These are phyloP conservation scores for Epichloe sibirici DNA, from an alignment of 2,329 filamentous ascomycete genomes.

Conservation along the genomic window DNA sequence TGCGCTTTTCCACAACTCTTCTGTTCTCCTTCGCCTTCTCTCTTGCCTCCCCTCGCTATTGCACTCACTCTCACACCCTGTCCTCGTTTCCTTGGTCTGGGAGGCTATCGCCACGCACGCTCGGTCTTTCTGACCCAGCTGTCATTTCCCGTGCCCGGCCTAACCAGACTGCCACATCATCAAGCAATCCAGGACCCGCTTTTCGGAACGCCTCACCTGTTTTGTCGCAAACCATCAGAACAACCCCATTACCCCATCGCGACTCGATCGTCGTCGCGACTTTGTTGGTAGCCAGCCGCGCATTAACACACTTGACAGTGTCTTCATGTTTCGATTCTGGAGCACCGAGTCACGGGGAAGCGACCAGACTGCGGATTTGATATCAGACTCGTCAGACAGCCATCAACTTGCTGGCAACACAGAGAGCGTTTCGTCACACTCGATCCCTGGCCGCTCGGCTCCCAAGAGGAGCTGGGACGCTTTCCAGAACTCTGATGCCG, in stretches of 20 bases:
- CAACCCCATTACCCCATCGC: slow-evolving; percentile 9
- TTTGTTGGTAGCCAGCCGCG: slow-evolving; percentile 3
- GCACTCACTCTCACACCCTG: slow-evolving; percentile 1
- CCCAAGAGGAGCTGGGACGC: slow-evolving; percentile 29
- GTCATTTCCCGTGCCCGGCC: slow-evolving; percentile 10
- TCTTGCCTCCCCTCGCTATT: slow-evolving; percentile 4
- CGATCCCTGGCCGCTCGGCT: slow-evolving; percentile 9
- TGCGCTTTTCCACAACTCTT: slow-evolving; percentile 5
- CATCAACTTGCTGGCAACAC: slow-evolving; percentile 13
- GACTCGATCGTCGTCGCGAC: slow-evolving; percentile 1
- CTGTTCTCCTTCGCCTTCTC: slow-evolving; percentile 5
- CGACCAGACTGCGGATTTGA: slow-evolving; percentile 33
- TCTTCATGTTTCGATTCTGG: slow-evolving; percentile 53
- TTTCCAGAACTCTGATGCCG: slow-evolving; percentile 11
- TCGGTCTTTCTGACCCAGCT: slow-evolving; percentile 4
- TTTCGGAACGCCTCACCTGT: background rate
- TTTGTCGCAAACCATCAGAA: slow-evolving; percentile 8
- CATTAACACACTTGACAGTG: slow-evolving; percentile 17
- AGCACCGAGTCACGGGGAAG: slow-evolving; percentile 44
- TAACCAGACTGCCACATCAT: slow-evolving; percentile 10
- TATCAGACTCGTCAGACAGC: slow-evolving; percentile 15
- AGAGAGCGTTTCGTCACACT: background rate
- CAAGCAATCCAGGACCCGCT: slow-evolving; percentile 11
- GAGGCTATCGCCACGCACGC: slow-evolving; percentile 2
- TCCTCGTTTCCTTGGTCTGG: background rate